A percentile compares a stretch with the other conserved stretches of the same genome.
Evolutionary conservation across 257 asterid species (phyloP).

Genomic region (Buddleja alternifolia): DNA sequence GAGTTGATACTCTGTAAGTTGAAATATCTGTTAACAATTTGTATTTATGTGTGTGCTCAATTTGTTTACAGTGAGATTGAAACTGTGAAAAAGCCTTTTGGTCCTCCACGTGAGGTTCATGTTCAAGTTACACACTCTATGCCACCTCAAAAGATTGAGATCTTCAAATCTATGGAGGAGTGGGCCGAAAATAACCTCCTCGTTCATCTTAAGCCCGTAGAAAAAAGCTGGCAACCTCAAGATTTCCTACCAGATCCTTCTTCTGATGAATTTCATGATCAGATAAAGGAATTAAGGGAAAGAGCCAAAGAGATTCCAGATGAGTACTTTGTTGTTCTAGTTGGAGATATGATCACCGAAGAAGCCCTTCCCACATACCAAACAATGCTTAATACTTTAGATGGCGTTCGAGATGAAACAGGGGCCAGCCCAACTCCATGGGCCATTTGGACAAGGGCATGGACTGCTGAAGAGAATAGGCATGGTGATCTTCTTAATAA

Average conservation of each 20-base stretch:
- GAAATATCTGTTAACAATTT: not conserved
- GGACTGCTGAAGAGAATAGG: constrained; percentile 82
- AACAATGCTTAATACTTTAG: constrained; percentile 61
- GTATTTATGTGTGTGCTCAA: not conserved
- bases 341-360: constrained; percentile 77
- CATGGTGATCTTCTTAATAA: constrained; percentile 76
- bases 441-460: constrained; percentile 76
- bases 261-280: constrained; percentile 60
- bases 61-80: constrained; percentile 46
- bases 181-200: constrained; percentile 63
- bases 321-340: constrained; percentile 62
- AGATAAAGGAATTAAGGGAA: constrained; percentile 57
- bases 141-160: constrained; percentile 72
- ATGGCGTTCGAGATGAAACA: constrained; percentile 70
- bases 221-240: constrained; percentile 78
- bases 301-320: constrained; percentile 69
- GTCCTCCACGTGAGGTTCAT: constrained; percentile 62
- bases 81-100: constrained; percentile 48
- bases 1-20: not conserved
- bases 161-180: constrained; percentile 55
- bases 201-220: constrained; percentile 64
- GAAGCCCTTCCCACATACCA: constrained; percentile 82
- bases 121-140: constrained; percentile 73
- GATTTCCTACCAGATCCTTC: constrained; percentile 75
- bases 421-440: constrained; percentile 74